Evolutionary conservation across 2,329 filamentous ascomycete genomes (phyloP).

Genomic region (Tolypocladium tundrense): DNA sequence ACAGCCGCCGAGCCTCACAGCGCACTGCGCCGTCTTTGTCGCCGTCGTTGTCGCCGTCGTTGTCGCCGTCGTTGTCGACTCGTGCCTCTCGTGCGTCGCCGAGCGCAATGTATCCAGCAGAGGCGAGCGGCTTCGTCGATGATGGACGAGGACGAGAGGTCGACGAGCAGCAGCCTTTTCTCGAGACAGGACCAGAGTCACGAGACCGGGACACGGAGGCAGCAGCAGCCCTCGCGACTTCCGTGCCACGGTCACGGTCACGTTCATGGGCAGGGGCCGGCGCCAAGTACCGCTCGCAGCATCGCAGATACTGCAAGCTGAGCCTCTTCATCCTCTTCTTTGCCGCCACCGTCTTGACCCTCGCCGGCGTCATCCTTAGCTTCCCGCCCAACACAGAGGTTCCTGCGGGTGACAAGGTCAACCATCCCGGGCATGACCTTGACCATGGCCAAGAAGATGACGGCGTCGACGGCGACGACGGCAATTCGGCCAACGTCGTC

Average conservation of each 20-base stretch:
- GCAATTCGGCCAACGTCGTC: constrained; percentile 1
- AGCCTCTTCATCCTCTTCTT: constrained; percentile 11
- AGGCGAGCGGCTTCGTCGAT: neutral
- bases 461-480: neutral
- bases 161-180: neutral
- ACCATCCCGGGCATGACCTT: neutral
- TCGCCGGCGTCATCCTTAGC: constrained; percentile 11
- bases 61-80: neutral
- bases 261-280: neutral
- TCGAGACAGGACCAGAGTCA: neutral
- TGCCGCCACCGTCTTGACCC: constrained; percentile 11
- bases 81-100: neutral
- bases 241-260: neutral
- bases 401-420: neutral
- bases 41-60: neutral
- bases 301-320: constrained; percentile 4
- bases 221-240: neutral
- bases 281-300: neutral
- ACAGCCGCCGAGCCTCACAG: neutral
- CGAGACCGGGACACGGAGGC: neutral
- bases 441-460: neutral
- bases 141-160: neutral
- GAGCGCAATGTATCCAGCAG: neutral
- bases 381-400: constrained; percentile 3
- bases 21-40: neutral